phyloP scores from a whole-genome alignment of 306 rosid species.

The Cicer pinnatifidum region DNA sequence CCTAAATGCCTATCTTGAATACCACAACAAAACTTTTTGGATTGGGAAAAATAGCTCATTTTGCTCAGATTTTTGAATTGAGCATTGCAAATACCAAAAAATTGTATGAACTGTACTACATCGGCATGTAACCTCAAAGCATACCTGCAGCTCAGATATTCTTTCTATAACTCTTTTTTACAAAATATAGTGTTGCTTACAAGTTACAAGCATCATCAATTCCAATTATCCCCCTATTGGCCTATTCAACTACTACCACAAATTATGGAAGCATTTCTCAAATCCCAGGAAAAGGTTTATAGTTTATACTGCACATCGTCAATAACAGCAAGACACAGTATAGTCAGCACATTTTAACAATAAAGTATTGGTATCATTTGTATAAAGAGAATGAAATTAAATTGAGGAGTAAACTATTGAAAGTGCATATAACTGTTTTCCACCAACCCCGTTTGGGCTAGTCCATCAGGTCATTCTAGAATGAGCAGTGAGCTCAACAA shows the following conservation, averaged over 20 bases:
- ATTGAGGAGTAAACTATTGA: constrained; percentile 33
- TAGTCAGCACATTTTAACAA: constrained; percentile 10
- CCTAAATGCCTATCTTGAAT: background rate
- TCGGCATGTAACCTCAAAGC: constrained; percentile 10
- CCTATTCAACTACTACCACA: constrained; percentile 34
- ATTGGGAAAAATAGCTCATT: background rate
- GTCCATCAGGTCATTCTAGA: constrained; percentile 24
- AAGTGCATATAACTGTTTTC: constrained; percentile 11
- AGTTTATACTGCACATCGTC: constrained; percentile 16
- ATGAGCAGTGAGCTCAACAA: constrained; percentile 13
- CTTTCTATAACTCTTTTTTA: background rate
- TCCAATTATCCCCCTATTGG: constrained; percentile 12
- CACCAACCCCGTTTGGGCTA: constrained; percentile 14
- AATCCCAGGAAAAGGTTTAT: constrained; percentile 22
- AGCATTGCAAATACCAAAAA: background rate
- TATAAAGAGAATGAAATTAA: constrained; percentile 13
- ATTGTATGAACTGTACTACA: constrained; percentile 5
- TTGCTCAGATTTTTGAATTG: constrained; percentile 11
- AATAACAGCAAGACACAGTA: constrained; percentile 30
- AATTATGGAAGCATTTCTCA: constrained; percentile 29
- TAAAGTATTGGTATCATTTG: constrained; percentile 19
- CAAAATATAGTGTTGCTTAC: constrained; percentile 27
- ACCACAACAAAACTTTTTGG: constrained; percentile 19
- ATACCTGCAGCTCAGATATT: constrained; percentile 23
- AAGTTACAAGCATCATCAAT: constrained; percentile 24